Evolutionary conservation across 768 basidiomycete species (phyloP).

Genomic region (Boletus edulis): DNA sequence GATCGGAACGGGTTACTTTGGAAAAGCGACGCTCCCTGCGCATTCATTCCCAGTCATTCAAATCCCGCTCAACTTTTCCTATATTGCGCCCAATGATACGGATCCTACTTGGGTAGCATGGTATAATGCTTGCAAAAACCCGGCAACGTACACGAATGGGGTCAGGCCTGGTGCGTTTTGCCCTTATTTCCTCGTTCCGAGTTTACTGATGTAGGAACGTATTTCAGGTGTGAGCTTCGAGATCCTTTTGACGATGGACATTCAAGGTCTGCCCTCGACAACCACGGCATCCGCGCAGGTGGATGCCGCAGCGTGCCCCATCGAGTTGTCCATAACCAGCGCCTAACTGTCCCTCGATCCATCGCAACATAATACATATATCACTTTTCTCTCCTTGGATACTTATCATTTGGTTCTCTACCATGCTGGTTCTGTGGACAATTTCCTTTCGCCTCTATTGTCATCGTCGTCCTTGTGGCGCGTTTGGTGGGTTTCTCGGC

Average conservation of each 20-base stretch:
- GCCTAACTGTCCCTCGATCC: conserved; percentile 32
- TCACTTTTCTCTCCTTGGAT: conserved; percentile 5
- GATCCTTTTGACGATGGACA: conserved; percentile 62
- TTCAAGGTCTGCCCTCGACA: conserved; percentile 61
- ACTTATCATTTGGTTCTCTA: conserved; percentile 2
- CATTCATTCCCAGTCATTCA: conserved; percentile 61
- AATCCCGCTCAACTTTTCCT: conserved; percentile 82
- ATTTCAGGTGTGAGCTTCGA: conserved; percentile 55
- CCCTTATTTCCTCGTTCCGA: neutral
- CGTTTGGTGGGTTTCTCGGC: neutral
- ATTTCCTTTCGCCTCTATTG: neutral
- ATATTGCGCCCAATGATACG: conserved; percentile 71
- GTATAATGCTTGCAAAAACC: conserved; percentile 76
- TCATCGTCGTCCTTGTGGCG: neutral
- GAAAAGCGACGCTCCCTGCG: conserved; percentile 59
- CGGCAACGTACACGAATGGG: conserved; percentile 44
- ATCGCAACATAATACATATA: neutral
- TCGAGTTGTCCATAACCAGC: conserved; percentile 56
- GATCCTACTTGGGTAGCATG: conserved; percentile 83
- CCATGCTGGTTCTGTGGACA: conserved; percentile 12
- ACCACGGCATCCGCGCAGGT: conserved; percentile 55
- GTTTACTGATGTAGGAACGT: conserved; percentile 5
- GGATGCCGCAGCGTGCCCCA: conserved; percentile 63
- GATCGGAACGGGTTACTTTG: conserved; percentile 67
- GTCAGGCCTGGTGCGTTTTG: conserved; percentile 55